Conservation (phyloP, 1,284 basidiomycete species). For the Sanghuangporus baumii region DNA sequence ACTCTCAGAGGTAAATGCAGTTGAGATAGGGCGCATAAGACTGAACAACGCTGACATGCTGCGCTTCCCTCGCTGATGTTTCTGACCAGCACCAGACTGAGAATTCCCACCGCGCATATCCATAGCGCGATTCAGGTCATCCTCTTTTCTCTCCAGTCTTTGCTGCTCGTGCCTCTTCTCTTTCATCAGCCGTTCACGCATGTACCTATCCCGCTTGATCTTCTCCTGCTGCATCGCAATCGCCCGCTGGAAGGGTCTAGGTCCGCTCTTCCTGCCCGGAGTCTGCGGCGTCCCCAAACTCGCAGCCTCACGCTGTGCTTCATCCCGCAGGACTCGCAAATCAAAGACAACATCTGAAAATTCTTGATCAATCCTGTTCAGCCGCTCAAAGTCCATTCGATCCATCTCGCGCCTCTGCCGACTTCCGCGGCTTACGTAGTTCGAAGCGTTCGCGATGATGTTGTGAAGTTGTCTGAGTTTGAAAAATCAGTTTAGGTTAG, state of each 20-base stretch:
- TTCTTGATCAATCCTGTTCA: constrained; percentile 69
- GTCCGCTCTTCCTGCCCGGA: constrained; percentile 41
- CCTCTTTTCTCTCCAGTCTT: constrained; percentile 63
- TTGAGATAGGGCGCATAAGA: constrained; percentile 81
- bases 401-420: constrained; percentile 50
- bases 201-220: constrained; percentile 63
- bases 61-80: constrained; percentile 77
- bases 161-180: constrained; percentile 71
- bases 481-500: constrained; percentile 16
- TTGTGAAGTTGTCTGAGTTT: constrained; percentile 53
- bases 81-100: constrained; percentile 31
- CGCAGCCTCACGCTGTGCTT: constrained; percentile 54
- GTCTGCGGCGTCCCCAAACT: constrained; percentile 30
- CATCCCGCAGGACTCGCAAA: constrained; percentile 62
- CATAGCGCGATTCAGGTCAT: constrained; percentile 68
- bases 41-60: constrained; percentile 79
- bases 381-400: constrained; percentile 62
- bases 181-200: constrained; percentile 60
- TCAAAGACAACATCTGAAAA: constrained; percentile 55
- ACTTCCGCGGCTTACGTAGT: constrained; percentile 37
- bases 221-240: constrained; percentile 68
- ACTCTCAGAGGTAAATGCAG: constrained; percentile 65
- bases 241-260: constrained; percentile 64
- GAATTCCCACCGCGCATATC: constrained; percentile 31
- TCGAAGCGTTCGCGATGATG: constrained; percentile 49